phyloP scores from a whole-genome alignment of 441 rosid genomes.

The Gossypium gossypioides region DNA sequence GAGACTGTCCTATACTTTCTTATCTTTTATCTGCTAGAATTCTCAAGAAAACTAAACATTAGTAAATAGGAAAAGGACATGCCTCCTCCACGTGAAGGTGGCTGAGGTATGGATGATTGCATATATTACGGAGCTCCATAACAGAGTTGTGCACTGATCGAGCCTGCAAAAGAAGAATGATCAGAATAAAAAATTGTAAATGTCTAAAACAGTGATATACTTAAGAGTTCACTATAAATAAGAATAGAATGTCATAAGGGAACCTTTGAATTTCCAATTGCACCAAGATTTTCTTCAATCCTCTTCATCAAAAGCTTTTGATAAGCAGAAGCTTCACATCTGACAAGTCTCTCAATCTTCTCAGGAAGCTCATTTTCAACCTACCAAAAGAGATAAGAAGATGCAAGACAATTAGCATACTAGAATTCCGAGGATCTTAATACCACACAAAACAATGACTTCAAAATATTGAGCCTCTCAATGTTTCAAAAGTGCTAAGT shows the following conservation, averaged over 20 bases:
- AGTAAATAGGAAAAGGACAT: constrained; percentile 21
- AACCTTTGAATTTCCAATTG: constrained; percentile 80
- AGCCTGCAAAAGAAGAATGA: constrained; percentile 34
- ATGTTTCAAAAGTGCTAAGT: background rate
- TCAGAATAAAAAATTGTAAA: constrained; percentile 3
- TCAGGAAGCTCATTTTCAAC: constrained; percentile 76
- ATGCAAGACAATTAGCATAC: background rate
- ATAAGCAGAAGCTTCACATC: constrained; percentile 94
- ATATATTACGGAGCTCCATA: constrained; percentile 94
- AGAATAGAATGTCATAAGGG: constrained; percentile 3
- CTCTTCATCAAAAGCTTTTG: constrained; percentile 93
- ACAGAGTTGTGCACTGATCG: constrained; percentile 92
- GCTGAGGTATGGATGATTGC: constrained; percentile 96
- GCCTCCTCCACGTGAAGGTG: constrained; percentile 94
- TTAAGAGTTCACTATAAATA: background rate
- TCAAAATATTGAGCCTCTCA: background rate
- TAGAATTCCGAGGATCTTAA: background rate
- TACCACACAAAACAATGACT: background rate
- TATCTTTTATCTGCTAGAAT: constrained; percentile 2
- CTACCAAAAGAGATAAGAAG: constrained; percentile 28
- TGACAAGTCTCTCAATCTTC: constrained; percentile 24
- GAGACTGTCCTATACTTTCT: background rate
- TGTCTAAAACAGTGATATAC: background rate
- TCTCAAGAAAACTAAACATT: constrained; percentile 14
- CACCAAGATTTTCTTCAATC: constrained; percentile 85